Base-by-base conservation (phyloP, 2,329 filamentous ascomycete genomes). In the Microsporum canis region DNA sequence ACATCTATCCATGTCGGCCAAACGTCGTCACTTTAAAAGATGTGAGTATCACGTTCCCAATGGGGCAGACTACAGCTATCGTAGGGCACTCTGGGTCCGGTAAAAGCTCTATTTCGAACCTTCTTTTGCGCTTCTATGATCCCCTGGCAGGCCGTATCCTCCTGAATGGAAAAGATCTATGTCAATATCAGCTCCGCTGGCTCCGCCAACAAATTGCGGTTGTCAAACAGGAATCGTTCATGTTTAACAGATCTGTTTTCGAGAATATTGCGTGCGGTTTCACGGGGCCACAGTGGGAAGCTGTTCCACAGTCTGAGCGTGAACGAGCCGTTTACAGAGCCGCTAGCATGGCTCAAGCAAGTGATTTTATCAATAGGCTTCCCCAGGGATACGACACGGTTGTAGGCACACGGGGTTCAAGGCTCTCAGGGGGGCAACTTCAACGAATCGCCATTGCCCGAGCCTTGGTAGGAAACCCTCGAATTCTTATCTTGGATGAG, bases 141-240 rank as follows among this genome's bases (percentile, higher is more conserved):
- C 79, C 82, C 1, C 79, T 74, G 0, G 70, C 71, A 6, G 83
- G 83, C 1, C 73, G 73, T 8, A 81, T 86, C 63, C 71, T 72
- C 5, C 80, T 85, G 39, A 81, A 85, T 62, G 80, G 78, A 29
- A 39, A 14, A 8, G 47, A 60, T 56, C 68, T 73, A 58, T 67
- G 69, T 33, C 65, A 71, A 51, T 61, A 73, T 4, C 71, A 68
- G 45, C 27, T 68, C 10, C 61, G 60, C 1, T 68, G 65, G 64
- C 33, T 60, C 61, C 84, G 90, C 62, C 87, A 89, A 69, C 88
- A 94, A 66, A 89, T 96, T 68, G 84, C 89, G 0, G 79, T 96
- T 2, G 91, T 96, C 60, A 88, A 87, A 61, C 91, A 96, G 70
- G 91, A 96, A 69, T 89, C 91, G 0, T 86, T 88, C 0, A 80